phyloP scores from a whole-genome alignment of 768 basidiomycete species.

The Lepiota venenata region DNA sequence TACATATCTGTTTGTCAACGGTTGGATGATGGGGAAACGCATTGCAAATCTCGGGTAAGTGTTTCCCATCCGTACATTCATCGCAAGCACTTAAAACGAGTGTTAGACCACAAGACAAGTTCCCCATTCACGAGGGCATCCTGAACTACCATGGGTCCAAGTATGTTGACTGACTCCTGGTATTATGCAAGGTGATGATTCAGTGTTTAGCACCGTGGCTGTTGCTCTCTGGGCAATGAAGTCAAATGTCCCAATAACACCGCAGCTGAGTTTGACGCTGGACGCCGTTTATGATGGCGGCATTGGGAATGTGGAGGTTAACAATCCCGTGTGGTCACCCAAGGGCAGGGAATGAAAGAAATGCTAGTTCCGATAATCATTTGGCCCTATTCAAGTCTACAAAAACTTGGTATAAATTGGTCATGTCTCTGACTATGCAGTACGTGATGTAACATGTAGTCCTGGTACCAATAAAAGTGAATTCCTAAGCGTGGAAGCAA shows the following conservation, averaged over 20 bases:
- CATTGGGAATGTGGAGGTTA: constrained; percentile 49
- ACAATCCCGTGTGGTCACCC: constrained; percentile 62
- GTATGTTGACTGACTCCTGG: too few relatives aligned
- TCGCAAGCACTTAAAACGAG: background rate
- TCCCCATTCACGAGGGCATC: constrained; percentile 83
- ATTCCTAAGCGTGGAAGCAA: too few relatives aligned
- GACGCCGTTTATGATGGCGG: constrained; percentile 65
- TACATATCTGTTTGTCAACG: constrained; percentile 75
- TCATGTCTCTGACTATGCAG: too few relatives aligned
- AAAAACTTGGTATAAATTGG: too few relatives aligned
- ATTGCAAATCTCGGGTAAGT: constrained; percentile 65
- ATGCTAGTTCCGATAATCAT: too few relatives aligned
- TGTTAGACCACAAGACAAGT: constrained; percentile 73
- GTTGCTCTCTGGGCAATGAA: constrained; percentile 72
- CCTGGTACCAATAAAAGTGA: too few relatives aligned
- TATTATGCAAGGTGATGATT: background rate
- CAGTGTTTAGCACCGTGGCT: constrained; percentile 42
- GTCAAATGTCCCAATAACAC: constrained; percentile 39
- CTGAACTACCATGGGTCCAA: too few relatives aligned
- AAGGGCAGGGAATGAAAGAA: constrained; percentile 14
- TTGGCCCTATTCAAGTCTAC: too few relatives aligned
- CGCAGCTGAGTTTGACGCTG: constrained; percentile 48
- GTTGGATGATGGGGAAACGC: constrained; percentile 87
- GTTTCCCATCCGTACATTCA: constrained; percentile 1
- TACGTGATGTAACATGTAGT: too few relatives aligned